These are phyloP conservation scores for Dichotomocladium elegans DNA, from an alignment of 371 early-diverging fungal species.

Conservation along the genomic window DNA sequence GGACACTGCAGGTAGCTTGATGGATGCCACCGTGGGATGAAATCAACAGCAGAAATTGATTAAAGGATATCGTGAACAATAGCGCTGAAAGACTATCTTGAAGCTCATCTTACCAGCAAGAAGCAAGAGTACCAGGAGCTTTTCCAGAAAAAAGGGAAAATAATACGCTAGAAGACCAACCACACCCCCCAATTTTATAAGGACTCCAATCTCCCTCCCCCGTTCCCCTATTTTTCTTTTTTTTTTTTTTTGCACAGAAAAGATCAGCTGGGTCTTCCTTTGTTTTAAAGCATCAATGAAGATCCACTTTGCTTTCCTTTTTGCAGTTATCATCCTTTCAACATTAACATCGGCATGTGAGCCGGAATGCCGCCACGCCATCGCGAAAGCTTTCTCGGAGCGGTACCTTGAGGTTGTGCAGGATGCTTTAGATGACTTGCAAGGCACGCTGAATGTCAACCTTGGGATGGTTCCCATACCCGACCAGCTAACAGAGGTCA, in stretches of 20 bases:
- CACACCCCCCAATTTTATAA: background rate
- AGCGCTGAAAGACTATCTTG: slow-evolving; percentile 2
- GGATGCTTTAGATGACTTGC: slow-evolving; percentile 21
- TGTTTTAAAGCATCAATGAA: slow-evolving; percentile 1
- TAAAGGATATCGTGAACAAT: too few species aligned
- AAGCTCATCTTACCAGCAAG: background rate
- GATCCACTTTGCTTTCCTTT: background rate
- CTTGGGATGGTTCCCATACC: slow-evolving; percentile 16
- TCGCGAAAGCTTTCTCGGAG: slow-evolving; percentile 47
- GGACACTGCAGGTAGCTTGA: slow-evolving; percentile 1
- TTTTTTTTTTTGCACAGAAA: background rate
- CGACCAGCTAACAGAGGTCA: slow-evolving; percentile 14
- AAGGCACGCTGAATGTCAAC: slow-evolving; percentile 20
- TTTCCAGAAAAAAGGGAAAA: too few species aligned
- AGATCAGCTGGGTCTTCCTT: too few species aligned
- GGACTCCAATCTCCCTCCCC: background rate
- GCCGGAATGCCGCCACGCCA: slow-evolving; percentile 49
- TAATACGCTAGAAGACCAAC: background rate
- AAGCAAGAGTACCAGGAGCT: background rate
- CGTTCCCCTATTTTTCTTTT: background rate
- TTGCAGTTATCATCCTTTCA: background rate
- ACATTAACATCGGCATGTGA: slow-evolving; percentile 46
- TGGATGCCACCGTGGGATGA: too few species aligned
- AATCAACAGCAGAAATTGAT: too few species aligned
- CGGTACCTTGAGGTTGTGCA: slow-evolving; percentile 41